Evolutionary conservation across 108 stramenopile genomes (phyloP), one percentile per base, ranked within the genome.

Genomic region (Fragilaria radians): DNA sequence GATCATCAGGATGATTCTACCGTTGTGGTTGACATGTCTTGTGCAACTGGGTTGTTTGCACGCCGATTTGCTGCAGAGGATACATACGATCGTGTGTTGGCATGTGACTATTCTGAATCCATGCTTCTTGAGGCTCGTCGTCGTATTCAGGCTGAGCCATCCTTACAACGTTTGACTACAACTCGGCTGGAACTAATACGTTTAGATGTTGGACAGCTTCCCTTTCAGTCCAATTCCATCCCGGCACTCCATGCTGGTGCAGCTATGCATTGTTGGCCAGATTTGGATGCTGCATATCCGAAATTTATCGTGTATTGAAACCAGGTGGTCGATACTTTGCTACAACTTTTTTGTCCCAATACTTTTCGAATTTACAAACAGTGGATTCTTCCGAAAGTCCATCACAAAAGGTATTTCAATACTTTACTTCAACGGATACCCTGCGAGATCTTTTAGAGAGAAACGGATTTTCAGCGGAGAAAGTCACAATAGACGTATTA

Each of bases 231-330:
- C 11, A 64, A 52, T 23, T 78, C 83, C 2, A 64, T 97, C 1
- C 85, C 89, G 55, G 85, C 77, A 2, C 63, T 96, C 9, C 95
- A 97, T 66, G 97, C 95, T 3, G 97, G 95, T 2, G 97, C 97
- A 0, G 97, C 97, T 22, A 93, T 97, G 88, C 97, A 97, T 64
- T 97, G 97, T 68, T 96, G 97, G 97, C 93, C 91, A 5, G 84
- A 91, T 56, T 73, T 96, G 45, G 81, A 87, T 36, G 58, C 61
- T 5, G 89, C 0, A 58, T 87, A 24, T 59, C 70, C 17, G 95
- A 97, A 67, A 85, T 94, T 65, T 67, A 88, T 63, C 85, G 97
- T 3, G 91, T 90, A 3, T 71, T 97, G 63, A 83, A 82, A 61
- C 95, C 97, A 5, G 97, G 97, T 19, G 92, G 93, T 19, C 69